A percentile compares a stretch with the other conserved stretches of the same genome.
phyloP scores from a whole-genome alignment of 202 grass and related monocot genomes.

The Thinopyrum obtusiflorum region DNA sequence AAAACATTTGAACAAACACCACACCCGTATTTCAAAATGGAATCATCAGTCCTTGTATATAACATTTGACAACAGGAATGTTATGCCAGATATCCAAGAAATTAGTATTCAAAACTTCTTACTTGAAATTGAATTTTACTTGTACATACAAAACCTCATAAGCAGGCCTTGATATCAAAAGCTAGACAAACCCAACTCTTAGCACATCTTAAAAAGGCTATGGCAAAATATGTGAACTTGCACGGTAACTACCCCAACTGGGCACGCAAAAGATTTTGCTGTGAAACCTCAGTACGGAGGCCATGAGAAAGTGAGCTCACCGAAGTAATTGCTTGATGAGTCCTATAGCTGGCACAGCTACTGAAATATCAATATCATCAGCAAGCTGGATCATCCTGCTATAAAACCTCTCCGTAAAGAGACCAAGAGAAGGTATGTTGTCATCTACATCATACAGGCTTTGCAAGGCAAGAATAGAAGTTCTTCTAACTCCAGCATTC shows the following conservation, averaged over 20 bases:
- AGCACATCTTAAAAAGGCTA: neutral
- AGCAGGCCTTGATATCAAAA: neutral
- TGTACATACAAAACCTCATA: neutral
- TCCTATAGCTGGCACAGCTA: slow-evolving; percentile 93
- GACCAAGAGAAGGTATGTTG: slow-evolving; percentile 88
- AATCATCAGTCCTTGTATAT: neutral
- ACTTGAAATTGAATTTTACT: slow-evolving; percentile 13
- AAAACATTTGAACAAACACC: neutral
- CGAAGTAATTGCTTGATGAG: slow-evolving; percentile 90
- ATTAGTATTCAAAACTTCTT: neutral
- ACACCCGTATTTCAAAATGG: neutral
- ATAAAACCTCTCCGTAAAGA: slow-evolving; percentile 92
- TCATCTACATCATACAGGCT: slow-evolving; percentile 85
- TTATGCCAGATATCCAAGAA: neutral
- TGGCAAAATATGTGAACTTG: slow-evolving; percentile 18
- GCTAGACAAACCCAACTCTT: neutral
- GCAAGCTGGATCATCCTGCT: slow-evolving; percentile 95
- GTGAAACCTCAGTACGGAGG: neutral
- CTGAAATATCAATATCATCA: slow-evolving; percentile 97
- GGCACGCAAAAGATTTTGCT: slow-evolving; percentile 6
- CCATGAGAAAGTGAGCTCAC: slow-evolving; percentile 36
- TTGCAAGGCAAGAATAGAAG: slow-evolving; percentile 90
- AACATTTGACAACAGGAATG: neutral
- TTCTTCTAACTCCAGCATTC: slow-evolving; percentile 90
- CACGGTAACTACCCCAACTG: neutral